Evolutionary conservation across 805 yeast species (phyloP).

Genomic region (Schizosaccharomyces osmophilus): DNA sequence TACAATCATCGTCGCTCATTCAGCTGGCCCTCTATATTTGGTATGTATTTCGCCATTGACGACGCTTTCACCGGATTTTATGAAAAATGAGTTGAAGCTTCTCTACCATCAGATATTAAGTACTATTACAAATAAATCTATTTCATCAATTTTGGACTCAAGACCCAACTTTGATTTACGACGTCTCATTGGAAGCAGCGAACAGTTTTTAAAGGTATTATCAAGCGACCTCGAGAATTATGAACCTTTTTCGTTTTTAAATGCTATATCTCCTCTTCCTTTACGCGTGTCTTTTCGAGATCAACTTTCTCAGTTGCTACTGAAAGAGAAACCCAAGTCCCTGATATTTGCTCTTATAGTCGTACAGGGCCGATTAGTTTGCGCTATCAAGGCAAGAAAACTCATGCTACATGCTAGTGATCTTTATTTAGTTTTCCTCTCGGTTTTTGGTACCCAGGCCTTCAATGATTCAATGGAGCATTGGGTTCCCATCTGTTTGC

Average conservation of each 20-base stretch:
- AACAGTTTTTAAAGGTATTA: not conserved
- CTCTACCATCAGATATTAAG: not conserved
- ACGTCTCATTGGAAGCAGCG: not conserved
- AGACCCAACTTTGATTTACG: not conserved
- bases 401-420: not conserved
- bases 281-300: not conserved
- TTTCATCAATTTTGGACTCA: not conserved
- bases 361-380: not conserved
- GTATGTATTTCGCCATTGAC: not conserved
- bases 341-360: not conserved
- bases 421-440: not conserved
- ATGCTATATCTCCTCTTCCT: not conserved
- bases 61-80: not conserved
- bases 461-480: not conserved
- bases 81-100: not conserved
- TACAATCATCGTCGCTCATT: not conserved
- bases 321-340: not conserved
- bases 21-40: not conserved
- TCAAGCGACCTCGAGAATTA: not conserved
- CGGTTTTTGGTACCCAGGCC: not conserved
- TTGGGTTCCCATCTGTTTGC: not conserved
- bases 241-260: not conserved
- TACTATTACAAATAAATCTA: not conserved
- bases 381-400: not conserved
- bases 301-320: not conserved